Evolutionary conservation across 441 rosid species (phyloP).

Genomic region (Erodium texanum): DNA sequence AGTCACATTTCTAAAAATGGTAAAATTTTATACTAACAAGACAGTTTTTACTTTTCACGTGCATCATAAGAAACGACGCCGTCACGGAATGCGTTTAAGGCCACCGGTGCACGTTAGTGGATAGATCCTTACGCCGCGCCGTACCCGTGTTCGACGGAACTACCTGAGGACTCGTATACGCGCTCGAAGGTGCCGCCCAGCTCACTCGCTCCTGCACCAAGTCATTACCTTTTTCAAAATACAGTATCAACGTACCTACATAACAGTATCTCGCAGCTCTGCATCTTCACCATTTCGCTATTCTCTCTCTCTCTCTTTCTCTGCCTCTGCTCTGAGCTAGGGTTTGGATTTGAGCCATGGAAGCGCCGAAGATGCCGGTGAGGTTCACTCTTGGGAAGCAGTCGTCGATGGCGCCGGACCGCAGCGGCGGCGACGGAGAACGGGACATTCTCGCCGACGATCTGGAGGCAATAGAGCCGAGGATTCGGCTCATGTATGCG

Average conservation of each 20-base stretch:
- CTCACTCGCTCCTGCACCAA: background rate
- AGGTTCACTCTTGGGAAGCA: constrained; percentile 36
- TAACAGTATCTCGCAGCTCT: background rate
- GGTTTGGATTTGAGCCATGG: background rate
- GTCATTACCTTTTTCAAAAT: no score
- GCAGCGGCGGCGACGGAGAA: constrained; percentile 14
- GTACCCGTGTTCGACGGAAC: background rate
- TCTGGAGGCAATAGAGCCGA: constrained; percentile 30
- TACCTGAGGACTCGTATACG: background rate
- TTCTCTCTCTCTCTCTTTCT: no score
- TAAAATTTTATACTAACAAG: no score
- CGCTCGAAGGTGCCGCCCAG: background rate
- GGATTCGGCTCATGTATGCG: constrained; percentile 61
- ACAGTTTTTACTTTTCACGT: no score
- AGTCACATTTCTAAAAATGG: no score
- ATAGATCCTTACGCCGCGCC: background rate
- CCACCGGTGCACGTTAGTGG: background rate
- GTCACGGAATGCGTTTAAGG: background rate
- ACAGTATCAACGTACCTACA: background rate
- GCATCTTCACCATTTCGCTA: background rate
- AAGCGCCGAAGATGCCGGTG: background rate
- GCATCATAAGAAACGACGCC: no score
- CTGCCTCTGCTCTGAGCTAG: no score
- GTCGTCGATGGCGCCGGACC: constrained; percentile 42
- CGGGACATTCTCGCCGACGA: background rate